Base-by-base conservation (phyloP, 2,329 filamentous ascomycete genomes). In the Rhynchosporium secalis region DNA sequence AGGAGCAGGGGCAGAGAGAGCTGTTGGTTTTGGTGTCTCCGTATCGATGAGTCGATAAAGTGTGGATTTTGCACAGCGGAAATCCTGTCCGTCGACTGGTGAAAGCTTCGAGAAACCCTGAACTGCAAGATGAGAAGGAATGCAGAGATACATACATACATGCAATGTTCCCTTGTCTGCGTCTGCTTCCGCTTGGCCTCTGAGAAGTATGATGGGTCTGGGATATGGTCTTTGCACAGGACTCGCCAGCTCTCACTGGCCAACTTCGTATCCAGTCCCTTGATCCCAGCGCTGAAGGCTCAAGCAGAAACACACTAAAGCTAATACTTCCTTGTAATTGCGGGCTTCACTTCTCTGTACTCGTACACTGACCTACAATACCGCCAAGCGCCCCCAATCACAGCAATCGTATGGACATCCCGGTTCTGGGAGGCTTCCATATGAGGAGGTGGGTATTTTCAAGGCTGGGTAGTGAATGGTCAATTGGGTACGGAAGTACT, bases 271-370 rank as follows among this genome's bases (percentile, higher is more conserved):
- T 29, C 45, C 13, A n/a, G 12, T 40, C 49, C 48, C 33, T 56
- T 48, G 48, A 41, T 51, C 8, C 43, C 59, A 36, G 43, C n/a
- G 45, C 26, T 1, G 36, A 60, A 36, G 58, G 58, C 60, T 66
- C 60, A 66, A 66, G 49, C 61, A 56, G 65, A 66, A 66, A 66
- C 65, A 66, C 65, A 58, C 65, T 52, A 62, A 36, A 48, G 47
- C 51, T 40, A 41, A 40, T 20, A 54, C 51, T 40, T 29, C 2
- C 28, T 20, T 41, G 51, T 41, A 31, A 20, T 8, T 12, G 38
- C 33, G 28, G 51, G 51, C 51, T 54, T 54, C 51, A 40, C 33
- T 40, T 4, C 20, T 20, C 20, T 20, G 20, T 20, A 20, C 20
- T 20, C 20, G 20, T 20, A 20, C 20, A 20, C 20, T 20, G 49